Evolutionary conservation across 2,329 filamentous ascomycete species (phyloP).

Genomic region (Colletotrichum australisinense): DNA sequence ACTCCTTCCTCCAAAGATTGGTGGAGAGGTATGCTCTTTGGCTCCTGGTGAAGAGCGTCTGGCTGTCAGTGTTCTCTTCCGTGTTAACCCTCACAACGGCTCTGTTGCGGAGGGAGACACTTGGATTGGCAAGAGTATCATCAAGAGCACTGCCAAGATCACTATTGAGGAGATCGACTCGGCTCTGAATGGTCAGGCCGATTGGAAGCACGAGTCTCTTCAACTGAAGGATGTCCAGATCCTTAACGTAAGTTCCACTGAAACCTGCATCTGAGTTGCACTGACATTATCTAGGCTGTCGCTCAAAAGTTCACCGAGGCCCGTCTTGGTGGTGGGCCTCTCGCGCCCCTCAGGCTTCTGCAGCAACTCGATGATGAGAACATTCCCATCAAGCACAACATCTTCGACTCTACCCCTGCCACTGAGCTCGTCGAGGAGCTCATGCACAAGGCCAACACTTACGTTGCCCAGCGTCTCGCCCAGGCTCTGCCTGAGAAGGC

Average conservation of each 20-base stretch:
- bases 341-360: constrained; percentile 87
- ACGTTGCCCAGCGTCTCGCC: constrained; percentile 86
- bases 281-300: constrained; percentile 66
- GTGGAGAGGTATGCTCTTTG: constrained; percentile 88
- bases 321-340: constrained; percentile 82
- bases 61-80: constrained; percentile 93
- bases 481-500: constrained; percentile 90
- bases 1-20: constrained; percentile 88
- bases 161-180: constrained; percentile 88
- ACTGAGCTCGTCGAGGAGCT: constrained; percentile 97
- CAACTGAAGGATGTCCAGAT: constrained; percentile 83
- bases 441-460: constrained; percentile 90
- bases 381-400: constrained; percentile 94
- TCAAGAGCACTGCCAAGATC: constrained; percentile 91
- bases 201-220: constrained; percentile 73
- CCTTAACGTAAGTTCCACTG: constrained; percentile 69
- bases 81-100: constrained; percentile 84
- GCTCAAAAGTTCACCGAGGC: constrained; percentile 91
- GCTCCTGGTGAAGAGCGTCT: constrained; percentile 89
- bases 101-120: constrained; percentile 84
- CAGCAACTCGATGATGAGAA: constrained; percentile 98
- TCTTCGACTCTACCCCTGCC: constrained; percentile 90
- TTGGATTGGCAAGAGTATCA: constrained; percentile 93
- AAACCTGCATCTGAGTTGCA: background rate
- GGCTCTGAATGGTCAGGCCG: constrained; percentile 74